Conservation (phyloP, 176 grass and related monocot species). For the Hordeum marinum region DNA sequence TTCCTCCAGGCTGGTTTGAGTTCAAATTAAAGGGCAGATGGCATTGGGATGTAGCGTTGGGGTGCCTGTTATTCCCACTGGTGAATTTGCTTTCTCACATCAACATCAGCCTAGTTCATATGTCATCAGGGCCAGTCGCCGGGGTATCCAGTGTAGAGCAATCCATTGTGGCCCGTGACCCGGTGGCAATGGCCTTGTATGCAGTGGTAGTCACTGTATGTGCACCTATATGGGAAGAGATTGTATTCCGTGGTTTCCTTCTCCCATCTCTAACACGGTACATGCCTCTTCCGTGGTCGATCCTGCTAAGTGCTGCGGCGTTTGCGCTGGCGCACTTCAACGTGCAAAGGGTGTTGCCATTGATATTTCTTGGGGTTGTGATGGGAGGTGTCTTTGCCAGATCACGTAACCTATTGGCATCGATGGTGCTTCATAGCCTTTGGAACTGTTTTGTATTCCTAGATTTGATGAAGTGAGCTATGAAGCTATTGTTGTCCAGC, state of each 20-base stretch:
- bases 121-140: constrained; percentile 41
- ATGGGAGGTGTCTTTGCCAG: constrained; percentile 85
- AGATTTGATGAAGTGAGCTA: constrained; percentile 83
- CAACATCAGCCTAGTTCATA: constrained; percentile 68
- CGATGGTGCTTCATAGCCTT: constrained; percentile 88
- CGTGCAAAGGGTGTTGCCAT: constrained; percentile 76
- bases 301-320: constrained; percentile 68
- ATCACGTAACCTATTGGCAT: constrained; percentile 71
- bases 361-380: constrained; percentile 87
- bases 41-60: constrained; percentile 68
- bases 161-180: constrained; percentile 85
- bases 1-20: constrained; percentile 87
- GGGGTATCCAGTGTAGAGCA: constrained; percentile 90
- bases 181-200: constrained; percentile 80
- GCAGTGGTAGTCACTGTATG: constrained; percentile 85
- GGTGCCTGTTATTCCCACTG: constrained; percentile 74
- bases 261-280: constrained; percentile 89
- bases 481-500: neutral
- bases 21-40: constrained; percentile 77
- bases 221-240: constrained; percentile 95
- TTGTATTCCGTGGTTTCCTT: constrained; percentile 95
- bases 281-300: constrained; percentile 73
- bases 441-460: constrained; percentile 98
- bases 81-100: constrained; percentile 91
- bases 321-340: constrained; percentile 94